Evolutionary conservation across 2,329 filamentous ascomycete species (phyloP).

Genomic region (Hymenoscyphus fraxineus): DNA sequence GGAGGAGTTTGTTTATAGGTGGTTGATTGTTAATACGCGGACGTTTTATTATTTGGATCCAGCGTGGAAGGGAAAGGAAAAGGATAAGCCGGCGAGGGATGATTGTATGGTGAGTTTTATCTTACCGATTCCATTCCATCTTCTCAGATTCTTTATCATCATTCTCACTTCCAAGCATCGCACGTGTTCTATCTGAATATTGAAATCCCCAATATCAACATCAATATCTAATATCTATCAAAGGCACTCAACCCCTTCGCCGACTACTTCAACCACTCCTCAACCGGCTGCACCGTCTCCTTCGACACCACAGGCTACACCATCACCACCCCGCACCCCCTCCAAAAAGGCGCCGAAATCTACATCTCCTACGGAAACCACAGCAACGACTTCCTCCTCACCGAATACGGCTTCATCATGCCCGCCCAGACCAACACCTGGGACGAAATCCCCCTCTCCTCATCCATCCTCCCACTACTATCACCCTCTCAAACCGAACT

Average conservation of each 20-base stretch:
- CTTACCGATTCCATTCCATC: not conserved
- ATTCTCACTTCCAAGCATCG: not conserved
- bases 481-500: slow-evolving; percentile 34
- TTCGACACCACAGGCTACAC: slow-evolving; percentile 51
- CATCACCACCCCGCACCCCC: slow-evolving; percentile 48
- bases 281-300: slow-evolving; percentile 48
- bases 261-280: slow-evolving; percentile 64
- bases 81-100: slow-evolving; percentile 36
- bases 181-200: not conserved
- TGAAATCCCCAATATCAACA: not conserved
- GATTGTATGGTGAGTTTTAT: slow-evolving; percentile 51
- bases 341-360: slow-evolving; percentile 59
- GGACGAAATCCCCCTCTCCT: slow-evolving; percentile 33
- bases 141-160: not conserved
- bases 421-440: slow-evolving; percentile 23
- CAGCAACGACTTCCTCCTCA: slow-evolving; percentile 67
- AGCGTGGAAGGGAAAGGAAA: slow-evolving; percentile 16
- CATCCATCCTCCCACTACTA: slow-evolving; percentile 28
- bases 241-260: slow-evolving; percentile 64
- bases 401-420: slow-evolving; percentile 52
- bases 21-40: slow-evolving; percentile 59
- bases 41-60: slow-evolving; percentile 52
- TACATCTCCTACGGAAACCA: slow-evolving; percentile 68
- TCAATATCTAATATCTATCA: not conserved
- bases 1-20: slow-evolving; percentile 49